A percentile compares a stretch with the other conserved stretches of the same genome.
Evolutionary conservation across 2,329 filamentous ascomycete genomes (phyloP).

Genomic region (Colletotrichum lupini): DNA sequence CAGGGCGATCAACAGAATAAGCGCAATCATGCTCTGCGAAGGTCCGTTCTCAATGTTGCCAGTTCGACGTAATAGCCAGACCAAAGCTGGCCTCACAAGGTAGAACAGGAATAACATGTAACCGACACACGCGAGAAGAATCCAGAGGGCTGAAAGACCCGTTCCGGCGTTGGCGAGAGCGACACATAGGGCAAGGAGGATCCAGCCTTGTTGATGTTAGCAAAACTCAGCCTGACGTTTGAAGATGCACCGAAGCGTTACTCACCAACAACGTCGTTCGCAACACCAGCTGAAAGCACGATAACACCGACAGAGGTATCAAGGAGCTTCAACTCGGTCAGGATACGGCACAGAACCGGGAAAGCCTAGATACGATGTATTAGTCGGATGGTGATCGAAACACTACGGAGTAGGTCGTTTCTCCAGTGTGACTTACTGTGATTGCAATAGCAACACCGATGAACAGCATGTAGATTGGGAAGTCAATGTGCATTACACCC

Average conservation of each 20-base stretch:
- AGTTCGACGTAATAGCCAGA: conserved; percentile 78
- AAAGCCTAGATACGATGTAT: conserved; percentile 62
- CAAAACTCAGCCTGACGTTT: conserved; percentile 70
- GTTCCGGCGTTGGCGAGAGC: conserved; percentile 89
- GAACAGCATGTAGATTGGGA: conserved; percentile 73
- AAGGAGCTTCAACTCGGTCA: conserved; percentile 90
- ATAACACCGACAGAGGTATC: conserved; percentile 87
- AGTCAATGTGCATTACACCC: conserved; percentile 54
- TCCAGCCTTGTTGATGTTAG: conserved; percentile 70
- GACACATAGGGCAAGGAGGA: conserved; percentile 91
- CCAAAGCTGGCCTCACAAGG: conserved; percentile 77
- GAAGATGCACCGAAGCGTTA: conserved; percentile 51
- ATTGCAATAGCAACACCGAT: conserved; percentile 95
- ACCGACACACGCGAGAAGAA: conserved; percentile 79
- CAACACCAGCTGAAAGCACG: conserved; percentile 88
- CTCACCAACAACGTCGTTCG: conserved; percentile 78
- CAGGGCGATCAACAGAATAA: conserved; percentile 84
- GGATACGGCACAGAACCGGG: conserved; percentile 91
- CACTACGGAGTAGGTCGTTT: no score
- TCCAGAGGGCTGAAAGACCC: conserved; percentile 86
- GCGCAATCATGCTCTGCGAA: conserved; percentile 82
- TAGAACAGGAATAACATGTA: conserved; percentile 82
- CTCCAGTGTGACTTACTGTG: conserved; percentile 56
- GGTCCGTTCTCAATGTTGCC: conserved; percentile 89
- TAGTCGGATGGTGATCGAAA: background rate